Conservation (phyloP, 495 filamentous ascomycete genomes). For the Podospora australis region DNA sequence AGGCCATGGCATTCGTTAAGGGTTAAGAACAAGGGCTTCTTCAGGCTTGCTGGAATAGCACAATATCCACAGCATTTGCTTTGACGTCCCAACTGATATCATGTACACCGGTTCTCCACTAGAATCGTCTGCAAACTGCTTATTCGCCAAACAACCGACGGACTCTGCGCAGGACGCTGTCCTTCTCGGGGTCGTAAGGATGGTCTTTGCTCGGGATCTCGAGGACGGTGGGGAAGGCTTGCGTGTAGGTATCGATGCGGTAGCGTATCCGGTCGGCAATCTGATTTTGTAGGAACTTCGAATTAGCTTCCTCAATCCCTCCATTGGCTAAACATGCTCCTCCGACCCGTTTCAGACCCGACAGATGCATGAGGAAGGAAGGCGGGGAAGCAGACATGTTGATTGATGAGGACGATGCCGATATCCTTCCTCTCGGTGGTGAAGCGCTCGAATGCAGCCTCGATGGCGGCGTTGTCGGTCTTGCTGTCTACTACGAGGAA, state of each 20-base stretch:
- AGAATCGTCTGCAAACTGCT: too few relatives aligned
- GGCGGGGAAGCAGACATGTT: conserved; percentile 69
- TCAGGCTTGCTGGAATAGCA: too few relatives aligned
- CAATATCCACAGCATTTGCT: neutral
- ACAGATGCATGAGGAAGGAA: neutral
- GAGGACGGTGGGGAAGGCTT: conserved; percentile 70
- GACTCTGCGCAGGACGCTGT: conserved; percentile 90
- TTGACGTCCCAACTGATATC: neutral
- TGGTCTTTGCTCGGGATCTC: conserved; percentile 99
- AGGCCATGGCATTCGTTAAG: too few relatives aligned
- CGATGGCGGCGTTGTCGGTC: conserved; percentile 81
- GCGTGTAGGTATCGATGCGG: conserved; percentile 65
- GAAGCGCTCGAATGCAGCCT: conserved; percentile 84
- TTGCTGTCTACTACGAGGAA: conserved; percentile 94
- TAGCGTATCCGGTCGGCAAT: conserved; percentile 90
- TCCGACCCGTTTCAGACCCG: neutral
- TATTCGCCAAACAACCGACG: conserved; percentile 89
- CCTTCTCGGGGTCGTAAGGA: conserved; percentile 98
- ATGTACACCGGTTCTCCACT: neutral
- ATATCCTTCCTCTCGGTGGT: conserved; percentile 89
- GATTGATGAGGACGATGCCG: conserved; percentile 92
- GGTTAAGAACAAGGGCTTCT: too few relatives aligned
- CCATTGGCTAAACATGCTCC: neutral
- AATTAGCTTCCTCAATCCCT: too few relatives aligned
- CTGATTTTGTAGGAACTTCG: too few relatives aligned